phyloP scores from a whole-genome alignment of 192 early-diverging fungal genomes.

The Umbelopsis vinacea region DNA sequence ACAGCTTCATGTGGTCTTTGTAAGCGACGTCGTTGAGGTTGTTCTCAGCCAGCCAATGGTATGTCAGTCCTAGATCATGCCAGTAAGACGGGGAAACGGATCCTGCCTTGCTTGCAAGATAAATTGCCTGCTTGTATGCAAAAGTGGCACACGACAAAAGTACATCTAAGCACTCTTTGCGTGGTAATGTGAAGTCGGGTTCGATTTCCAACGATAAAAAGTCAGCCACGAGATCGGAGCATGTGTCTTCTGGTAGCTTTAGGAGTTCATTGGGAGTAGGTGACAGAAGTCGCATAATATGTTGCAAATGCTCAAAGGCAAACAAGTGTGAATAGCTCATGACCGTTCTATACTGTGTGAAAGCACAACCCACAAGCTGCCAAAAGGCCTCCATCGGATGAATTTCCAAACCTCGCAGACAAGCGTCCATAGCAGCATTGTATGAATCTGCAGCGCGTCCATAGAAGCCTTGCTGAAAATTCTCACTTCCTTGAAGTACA shows the following conservation, averaged over 20 bases:
- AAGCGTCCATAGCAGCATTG: slow-evolving; percentile 47
- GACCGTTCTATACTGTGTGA: slow-evolving; percentile 48
- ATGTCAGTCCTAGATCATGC: slow-evolving; percentile 57
- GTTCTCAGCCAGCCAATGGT: slow-evolving; percentile 46
- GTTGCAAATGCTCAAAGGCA: slow-evolving; percentile 29
- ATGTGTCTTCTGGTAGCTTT: slow-evolving; percentile 36
- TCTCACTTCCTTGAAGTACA: slow-evolving; percentile 52
- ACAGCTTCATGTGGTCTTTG: slow-evolving; percentile 7
- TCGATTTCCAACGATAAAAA: slow-evolving; percentile 22
- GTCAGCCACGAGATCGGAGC: slow-evolving; percentile 32
- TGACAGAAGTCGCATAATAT: slow-evolving; percentile 27
- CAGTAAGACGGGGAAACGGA: slow-evolving; percentile 47
- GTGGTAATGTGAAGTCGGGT: slow-evolving; percentile 35
- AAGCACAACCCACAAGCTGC: slow-evolving; percentile 66
- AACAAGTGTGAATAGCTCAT: slow-evolving; percentile 52
- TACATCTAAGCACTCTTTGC: slow-evolving; percentile 41
- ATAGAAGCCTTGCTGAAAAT: slow-evolving; percentile 65
- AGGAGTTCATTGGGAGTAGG: slow-evolving; percentile 42
- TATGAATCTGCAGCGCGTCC: slow-evolving; percentile 65
- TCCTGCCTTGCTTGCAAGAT: slow-evolving; percentile 45
- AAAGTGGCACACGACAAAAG: slow-evolving; percentile 53
- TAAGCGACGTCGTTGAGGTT: slow-evolving; percentile 12
- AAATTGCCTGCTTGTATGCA: slow-evolving; percentile 56
- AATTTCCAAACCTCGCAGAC: slow-evolving; percentile 27
- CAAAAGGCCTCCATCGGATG: slow-evolving; percentile 52